A percentile compares a stretch with the other conserved stretches of the same genome.
These are phyloP conservation scores for Cordyceps militaris DNA, from an alignment of 2,329 filamentous ascomycete species.

Conservation along the genomic window DNA sequence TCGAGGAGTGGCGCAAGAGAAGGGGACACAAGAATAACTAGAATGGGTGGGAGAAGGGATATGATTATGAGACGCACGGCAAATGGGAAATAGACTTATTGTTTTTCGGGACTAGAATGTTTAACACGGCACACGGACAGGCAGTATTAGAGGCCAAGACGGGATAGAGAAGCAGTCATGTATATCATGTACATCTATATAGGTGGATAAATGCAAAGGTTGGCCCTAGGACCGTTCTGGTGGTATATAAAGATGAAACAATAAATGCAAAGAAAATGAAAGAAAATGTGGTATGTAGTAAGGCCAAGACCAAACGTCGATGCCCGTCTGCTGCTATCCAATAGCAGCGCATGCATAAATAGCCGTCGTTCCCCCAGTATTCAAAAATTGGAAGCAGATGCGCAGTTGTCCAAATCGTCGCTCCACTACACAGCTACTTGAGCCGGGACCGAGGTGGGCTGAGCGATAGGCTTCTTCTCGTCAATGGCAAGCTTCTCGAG, in stretches of 20 bases:
- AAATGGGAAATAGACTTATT: neutral
- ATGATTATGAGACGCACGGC: neutral
- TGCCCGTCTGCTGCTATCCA: neutral
- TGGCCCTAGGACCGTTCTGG: neutral
- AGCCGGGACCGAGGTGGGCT: neutral
- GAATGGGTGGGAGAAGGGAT: neutral
- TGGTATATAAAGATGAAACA: conserved; percentile 7
- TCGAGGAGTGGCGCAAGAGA: conserved; percentile 73
- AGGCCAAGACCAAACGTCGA: neutral
- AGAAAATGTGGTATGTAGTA: neutral
- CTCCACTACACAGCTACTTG: neutral
- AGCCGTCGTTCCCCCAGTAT: neutral
- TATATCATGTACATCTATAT: neutral
- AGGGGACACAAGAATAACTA: conserved; percentile 38
- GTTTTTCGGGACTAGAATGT: neutral
- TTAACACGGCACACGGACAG: neutral
- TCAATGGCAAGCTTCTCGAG: conserved; percentile 28
- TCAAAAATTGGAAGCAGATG: neutral
- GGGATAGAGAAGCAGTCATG: neutral
- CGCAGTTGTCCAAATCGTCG: neutral
- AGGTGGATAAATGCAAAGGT: neutral
- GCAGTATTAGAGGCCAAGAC: neutral
- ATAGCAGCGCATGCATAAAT: neutral
- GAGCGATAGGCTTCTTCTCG: conserved; percentile 16
- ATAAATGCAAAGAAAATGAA: neutral